These are phyloP conservation scores for Fusarium sp. DNA, from an alignment of 2,329 filamentous ascomycete genomes.

Conservation along the genomic window DNA sequence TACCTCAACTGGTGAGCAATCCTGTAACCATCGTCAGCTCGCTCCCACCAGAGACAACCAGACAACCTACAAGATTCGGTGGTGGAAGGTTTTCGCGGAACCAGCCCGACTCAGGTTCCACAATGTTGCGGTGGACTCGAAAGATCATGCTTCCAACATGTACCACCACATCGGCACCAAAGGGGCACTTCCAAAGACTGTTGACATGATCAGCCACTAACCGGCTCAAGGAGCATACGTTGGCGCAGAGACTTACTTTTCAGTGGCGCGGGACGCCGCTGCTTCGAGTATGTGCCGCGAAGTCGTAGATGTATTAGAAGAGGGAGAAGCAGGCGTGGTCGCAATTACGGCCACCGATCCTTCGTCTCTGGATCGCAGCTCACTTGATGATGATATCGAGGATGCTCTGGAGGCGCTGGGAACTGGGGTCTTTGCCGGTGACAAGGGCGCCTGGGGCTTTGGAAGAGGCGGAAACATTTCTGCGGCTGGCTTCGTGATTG, in stretches of 20 bases:
- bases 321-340: conserved; percentile 36
- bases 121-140: conserved; percentile 55
- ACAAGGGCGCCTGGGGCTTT: conserved; percentile 15
- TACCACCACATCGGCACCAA: conserved; percentile 54
- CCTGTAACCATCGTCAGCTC: conserved; percentile 42
- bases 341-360: conserved; percentile 15
- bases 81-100: conserved; percentile 54
- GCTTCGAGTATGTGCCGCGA: conserved; percentile 46
- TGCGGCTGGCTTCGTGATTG: conserved; percentile 5
- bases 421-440: conserved; percentile 19
- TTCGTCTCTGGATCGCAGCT: conserved; percentile 22
- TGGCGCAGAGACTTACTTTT: conserved; percentile 38
- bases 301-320: conserved; percentile 41
- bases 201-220: conserved; percentile 26
- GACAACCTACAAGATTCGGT: conserved; percentile 45
- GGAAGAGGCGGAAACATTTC: conserved; percentile 45
- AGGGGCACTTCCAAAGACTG: conserved; percentile 53
- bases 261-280: conserved; percentile 48
- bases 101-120: conserved; percentile 53
- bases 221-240: background rate
- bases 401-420: conserved; percentile 31
- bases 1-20: conserved; percentile 48
- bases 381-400: conserved; percentile 23
- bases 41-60: background rate
- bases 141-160: conserved; percentile 43